A percentile compares a stretch with the other conserved stretches of the same genome.
These are phyloP conservation scores for Xylaria sp. DNA, from an alignment of 2,329 filamentous ascomycete species.

Conservation along the genomic window DNA sequence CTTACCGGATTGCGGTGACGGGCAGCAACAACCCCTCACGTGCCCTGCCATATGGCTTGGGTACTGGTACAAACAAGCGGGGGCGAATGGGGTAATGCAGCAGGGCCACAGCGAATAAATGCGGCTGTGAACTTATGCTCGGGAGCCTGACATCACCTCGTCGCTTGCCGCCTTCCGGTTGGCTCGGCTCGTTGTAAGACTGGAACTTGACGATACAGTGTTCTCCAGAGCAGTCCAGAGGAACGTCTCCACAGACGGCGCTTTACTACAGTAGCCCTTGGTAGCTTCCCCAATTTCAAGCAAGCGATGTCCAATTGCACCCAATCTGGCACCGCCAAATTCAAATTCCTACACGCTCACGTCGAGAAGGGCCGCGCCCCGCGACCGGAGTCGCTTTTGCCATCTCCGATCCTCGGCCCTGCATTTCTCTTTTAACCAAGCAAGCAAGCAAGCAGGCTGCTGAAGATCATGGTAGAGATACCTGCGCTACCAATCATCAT, in stretches of 20 bases:
- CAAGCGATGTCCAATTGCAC: conserved; percentile 10
- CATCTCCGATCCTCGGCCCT: conserved; percentile 45
- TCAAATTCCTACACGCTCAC: conserved; percentile 37
- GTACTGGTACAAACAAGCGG: conserved; percentile 30
- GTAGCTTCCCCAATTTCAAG: conserved; percentile 26
- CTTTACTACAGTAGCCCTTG: background rate
- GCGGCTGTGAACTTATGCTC: conserved; percentile 12
- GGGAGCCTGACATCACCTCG: conserved; percentile 32
- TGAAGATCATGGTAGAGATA: conserved; percentile 19
- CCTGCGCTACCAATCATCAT: conserved; percentile 2
- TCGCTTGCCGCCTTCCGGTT: conserved; percentile 4
- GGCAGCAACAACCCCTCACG: conserved; percentile 44
- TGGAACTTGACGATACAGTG: background rate
- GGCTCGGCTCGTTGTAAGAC: background rate
- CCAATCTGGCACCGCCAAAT: conserved; percentile 40
- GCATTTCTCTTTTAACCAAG: conserved; percentile 24
- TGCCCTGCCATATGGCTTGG: conserved; percentile 32
- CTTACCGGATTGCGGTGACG: conserved; percentile 31
- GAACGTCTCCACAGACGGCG: background rate
- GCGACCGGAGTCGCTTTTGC: conserved; percentile 44
- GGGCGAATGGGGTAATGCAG: conserved; percentile 10
- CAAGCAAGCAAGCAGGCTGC: conserved; percentile 4
- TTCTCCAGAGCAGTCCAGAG: background rate
- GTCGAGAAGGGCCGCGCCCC: conserved; percentile 34
- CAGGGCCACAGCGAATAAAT: conserved; percentile 12